Base-by-base conservation (phyloP, 116 monocot species). In the Papilionanthe hybrid region DNA sequence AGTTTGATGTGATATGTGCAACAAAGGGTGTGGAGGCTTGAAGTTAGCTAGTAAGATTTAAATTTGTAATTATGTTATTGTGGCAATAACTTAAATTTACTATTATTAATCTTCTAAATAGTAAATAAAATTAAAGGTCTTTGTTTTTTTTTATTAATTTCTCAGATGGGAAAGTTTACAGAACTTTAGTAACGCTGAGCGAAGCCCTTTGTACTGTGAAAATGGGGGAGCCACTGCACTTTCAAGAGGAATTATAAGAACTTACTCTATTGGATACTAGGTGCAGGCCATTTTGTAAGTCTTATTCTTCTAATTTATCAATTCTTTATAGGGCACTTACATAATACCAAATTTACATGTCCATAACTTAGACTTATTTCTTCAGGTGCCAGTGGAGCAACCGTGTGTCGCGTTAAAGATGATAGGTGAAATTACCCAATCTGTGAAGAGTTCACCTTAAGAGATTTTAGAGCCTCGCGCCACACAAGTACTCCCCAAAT, bases 1-100 rank as follows among this genome's bases (percentile, higher is more conserved):
- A 97, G 94, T 53, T 97, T 78, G 94, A 97, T 82, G 9, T 94
- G 77, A 97, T 97, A 37, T 97, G 91, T 74, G 85, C 96, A 86
- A 94, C 96, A 41, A 94, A 88, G 72, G 94, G 89, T 13, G 84
- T 85, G 10, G 86, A 94, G 80, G 89, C 89, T 42, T 97, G 94
- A 56, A 97, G n/a, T n/a, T n/a, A 97, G 76, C 89, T 97, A 90
- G 97, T 92, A 75, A 89, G 82, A 23, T 57, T 53, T 53, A 53
- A 53, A 32, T 53, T n/a, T 15, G 53, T 53, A 53, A 53, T 15
- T 53, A 53, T 17, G 0, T 4, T 32, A 32, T 32, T 32, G 3
- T 3, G 0, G 0, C 3, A 53, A 53, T 15, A 53, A 53, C 3
- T n/a, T 15, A 53, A 53, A 53, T 53, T 45, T 45, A 9, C 0